Percentiles rank a stretch among this genome's conserved stretches.
These are phyloP conservation scores for Colletotrichum sp. DNA, from an alignment of 2,329 filamentous ascomycete species.

Conservation along the genomic window DNA sequence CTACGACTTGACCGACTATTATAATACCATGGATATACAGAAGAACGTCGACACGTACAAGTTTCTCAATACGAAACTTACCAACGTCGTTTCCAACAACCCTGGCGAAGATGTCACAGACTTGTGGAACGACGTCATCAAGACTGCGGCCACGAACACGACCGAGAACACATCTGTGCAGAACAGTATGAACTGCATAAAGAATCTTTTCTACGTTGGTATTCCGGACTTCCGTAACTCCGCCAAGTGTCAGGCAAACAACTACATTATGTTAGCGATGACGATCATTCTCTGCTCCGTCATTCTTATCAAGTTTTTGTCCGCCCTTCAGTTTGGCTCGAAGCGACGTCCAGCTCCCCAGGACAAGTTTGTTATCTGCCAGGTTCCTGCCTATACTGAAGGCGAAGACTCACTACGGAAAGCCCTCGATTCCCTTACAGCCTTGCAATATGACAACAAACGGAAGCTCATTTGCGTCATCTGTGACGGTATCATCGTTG, in stretches of 20 bases:
- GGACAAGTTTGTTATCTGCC: slow-evolving; percentile 98
- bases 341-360: slow-evolving; percentile 89
- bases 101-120: slow-evolving; percentile 80
- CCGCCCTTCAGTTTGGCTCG: slow-evolving; percentile 90
- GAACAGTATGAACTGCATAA: slow-evolving; percentile 80
- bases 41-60: slow-evolving; percentile 62
- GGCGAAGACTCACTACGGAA: slow-evolving; percentile 94
- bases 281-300: slow-evolving; percentile 83
- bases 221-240: slow-evolving; percentile 83
- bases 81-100: slow-evolving; percentile 73
- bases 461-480: slow-evolving; percentile 95
- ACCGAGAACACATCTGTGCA: slow-evolving; percentile 54
- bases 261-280: slow-evolving; percentile 87
- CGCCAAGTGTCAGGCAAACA: slow-evolving; percentile 83
- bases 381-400: slow-evolving; percentile 97
- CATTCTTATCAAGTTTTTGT: slow-evolving; percentile 86
- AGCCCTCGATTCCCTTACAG: slow-evolving; percentile 91
- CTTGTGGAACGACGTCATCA: slow-evolving; percentile 63
- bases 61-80: slow-evolving; percentile 75
- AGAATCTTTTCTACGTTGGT: slow-evolving; percentile 84
- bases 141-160: slow-evolving; percentile 52
- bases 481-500: slow-evolving; percentile 96
- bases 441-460: slow-evolving; percentile 97
- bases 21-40: slow-evolving; percentile 70
- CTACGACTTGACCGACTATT: slow-evolving; percentile 94